These are phyloP conservation scores for Erysimum pusillum DNA, from an alignment of 441 rosid genomes.

Conservation along the genomic window DNA sequence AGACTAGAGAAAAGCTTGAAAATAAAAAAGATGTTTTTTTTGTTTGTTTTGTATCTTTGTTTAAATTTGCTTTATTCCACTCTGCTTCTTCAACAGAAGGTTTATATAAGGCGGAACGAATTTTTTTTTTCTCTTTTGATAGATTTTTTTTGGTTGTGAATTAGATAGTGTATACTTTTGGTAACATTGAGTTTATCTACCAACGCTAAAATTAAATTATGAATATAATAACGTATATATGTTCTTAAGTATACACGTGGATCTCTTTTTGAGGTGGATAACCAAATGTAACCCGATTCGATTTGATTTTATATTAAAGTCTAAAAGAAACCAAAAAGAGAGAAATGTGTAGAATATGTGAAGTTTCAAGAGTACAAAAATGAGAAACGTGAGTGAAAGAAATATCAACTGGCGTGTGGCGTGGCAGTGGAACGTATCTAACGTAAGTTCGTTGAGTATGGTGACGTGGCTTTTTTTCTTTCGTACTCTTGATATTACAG, in stretches of 20 bases:
- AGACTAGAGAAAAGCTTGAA: slow-evolving; percentile 9
- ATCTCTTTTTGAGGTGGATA: slow-evolving; percentile 37
- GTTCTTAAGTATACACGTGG: slow-evolving; percentile 43
- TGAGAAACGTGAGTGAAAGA: slow-evolving; percentile 43
- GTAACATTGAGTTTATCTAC: slow-evolving; percentile 51
- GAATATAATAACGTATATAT: slow-evolving; percentile 35
- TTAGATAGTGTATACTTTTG: slow-evolving; percentile 48
- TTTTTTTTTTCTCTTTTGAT: neutral
- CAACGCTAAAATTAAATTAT: slow-evolving; percentile 26
- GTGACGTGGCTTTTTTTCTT: slow-evolving; percentile 40
- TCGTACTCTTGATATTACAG: slow-evolving; percentile 28
- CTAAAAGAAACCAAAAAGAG: neutral
- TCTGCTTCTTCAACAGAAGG: neutral
- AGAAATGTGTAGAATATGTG: slow-evolving; percentile 22
- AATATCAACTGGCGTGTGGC: slow-evolving; percentile 39
- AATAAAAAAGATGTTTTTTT: neutral
- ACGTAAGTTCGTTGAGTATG: slow-evolving; percentile 39
- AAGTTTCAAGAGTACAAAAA: slow-evolving; percentile 31
- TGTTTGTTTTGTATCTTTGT: neutral
- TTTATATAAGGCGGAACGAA: slow-evolving; percentile 26
- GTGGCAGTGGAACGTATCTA: slow-evolving; percentile 44
- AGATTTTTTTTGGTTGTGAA: slow-evolving; percentile 30
- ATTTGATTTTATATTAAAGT: slow-evolving; percentile 7
- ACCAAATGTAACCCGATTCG: slow-evolving; percentile 38
- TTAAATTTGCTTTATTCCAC: slow-evolving; percentile 34